These are phyloP conservation scores for Smallanthus sonchifolius DNA, from an alignment of 129 eudicot species.

Conservation along the genomic window DNA sequence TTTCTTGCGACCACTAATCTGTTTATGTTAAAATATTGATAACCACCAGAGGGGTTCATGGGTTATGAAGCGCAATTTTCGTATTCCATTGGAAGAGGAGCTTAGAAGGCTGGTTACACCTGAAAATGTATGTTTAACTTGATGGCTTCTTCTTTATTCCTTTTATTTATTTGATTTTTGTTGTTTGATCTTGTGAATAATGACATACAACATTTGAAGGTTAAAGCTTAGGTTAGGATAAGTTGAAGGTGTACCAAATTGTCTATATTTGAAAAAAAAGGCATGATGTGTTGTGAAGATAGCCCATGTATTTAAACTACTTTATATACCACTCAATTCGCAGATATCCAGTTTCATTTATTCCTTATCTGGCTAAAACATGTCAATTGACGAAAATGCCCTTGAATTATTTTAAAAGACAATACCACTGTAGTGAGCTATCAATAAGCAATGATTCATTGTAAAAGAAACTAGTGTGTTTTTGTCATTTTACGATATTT, in stretches of 20 bases:
- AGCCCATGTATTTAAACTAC: not conserved
- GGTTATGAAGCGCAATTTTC: slow-evolving; percentile 77
- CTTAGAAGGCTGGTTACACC: slow-evolving; percentile 90
- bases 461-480: not conserved
- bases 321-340: not conserved
- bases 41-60: slow-evolving; percentile 69
- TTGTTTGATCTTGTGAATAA: not conserved
- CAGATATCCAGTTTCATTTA: not conserved
- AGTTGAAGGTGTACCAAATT: not conserved
- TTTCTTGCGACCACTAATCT: slow-evolving; percentile 6
- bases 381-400: not conserved
- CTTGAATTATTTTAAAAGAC: not conserved
- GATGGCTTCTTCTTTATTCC: not conserved
- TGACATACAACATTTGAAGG: not conserved
- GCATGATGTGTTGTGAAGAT: not conserved
- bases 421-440: not conserved
- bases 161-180: not conserved
- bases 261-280: not conserved
- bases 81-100: slow-evolving; percentile 89
- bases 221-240: not conserved
- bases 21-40: slow-evolving; percentile 2
- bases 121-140: slow-evolving; percentile 65
- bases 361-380: not conserved
- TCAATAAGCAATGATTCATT: not conserved
- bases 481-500: not conserved